phyloP scores from a whole-genome alignment of 1,284 basidiomycete species.

The Chalciporus sp. region DNA sequence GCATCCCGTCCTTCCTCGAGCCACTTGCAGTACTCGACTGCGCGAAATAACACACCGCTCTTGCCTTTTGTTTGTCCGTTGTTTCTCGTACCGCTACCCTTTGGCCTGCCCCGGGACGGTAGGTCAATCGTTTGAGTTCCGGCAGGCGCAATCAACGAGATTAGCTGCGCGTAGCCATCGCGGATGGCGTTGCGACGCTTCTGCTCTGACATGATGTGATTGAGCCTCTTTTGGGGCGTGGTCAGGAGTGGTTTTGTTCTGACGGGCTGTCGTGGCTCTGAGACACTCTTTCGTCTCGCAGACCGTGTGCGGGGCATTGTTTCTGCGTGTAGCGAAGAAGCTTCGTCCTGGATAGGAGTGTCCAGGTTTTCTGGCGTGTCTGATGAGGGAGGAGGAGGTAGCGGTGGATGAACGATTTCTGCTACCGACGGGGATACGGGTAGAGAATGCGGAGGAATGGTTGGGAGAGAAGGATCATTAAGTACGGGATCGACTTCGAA shows the following conservation, averaged over 20 bases:
- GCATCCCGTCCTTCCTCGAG: slow-evolving; percentile 73
- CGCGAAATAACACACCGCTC: slow-evolving; percentile 78
- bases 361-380: slow-evolving; percentile 16
- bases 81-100: slow-evolving; percentile 69
- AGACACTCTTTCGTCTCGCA: slow-evolving; percentile 23
- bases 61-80: slow-evolving; percentile 77
- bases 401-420: slow-evolving; percentile 16
- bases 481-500: slow-evolving; percentile 40
- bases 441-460: slow-evolving; percentile 10
- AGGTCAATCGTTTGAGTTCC: slow-evolving; percentile 67
- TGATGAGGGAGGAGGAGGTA: slow-evolving; percentile 24
- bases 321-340: slow-evolving; percentile 10
- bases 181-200: slow-evolving; percentile 88
- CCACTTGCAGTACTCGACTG: slow-evolving; percentile 78
- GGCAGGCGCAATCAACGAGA: slow-evolving; percentile 73
- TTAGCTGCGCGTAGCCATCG: slow-evolving; percentile 85
- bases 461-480: slow-evolving; percentile 8
- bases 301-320: slow-evolving; percentile 17
- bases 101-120: slow-evolving; percentile 76
- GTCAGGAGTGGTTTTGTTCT: slow-evolving; percentile 66
- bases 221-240: slow-evolving; percentile 87
- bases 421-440: slow-evolving; percentile 1
- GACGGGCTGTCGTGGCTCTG: slow-evolving; percentile 20
- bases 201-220: slow-evolving; percentile 92
- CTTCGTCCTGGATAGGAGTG: slow-evolving; percentile 5